Percentiles rank a stretch among this genome's conserved stretches.
These are phyloP conservation scores for Mycotypha africana DNA, from an alignment of 371 early-diverging fungal genomes.

Conservation along the genomic window DNA sequence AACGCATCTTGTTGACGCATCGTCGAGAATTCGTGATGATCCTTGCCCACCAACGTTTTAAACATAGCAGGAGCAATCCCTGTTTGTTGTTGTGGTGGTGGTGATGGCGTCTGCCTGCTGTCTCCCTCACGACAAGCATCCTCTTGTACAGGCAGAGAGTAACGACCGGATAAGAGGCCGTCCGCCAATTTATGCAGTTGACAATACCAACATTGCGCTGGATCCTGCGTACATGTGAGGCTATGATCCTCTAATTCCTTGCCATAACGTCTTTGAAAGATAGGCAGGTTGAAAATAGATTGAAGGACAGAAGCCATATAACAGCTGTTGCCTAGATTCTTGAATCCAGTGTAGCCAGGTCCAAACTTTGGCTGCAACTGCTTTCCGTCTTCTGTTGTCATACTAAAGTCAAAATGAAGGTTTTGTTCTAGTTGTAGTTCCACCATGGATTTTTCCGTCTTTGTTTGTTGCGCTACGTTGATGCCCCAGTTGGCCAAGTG, in stretches of 20 bases:
- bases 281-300: constrained; percentile 69
- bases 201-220: constrained; percentile 82
- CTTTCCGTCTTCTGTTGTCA: constrained; percentile 95
- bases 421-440: constrained; percentile 97
- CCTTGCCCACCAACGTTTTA: constrained; percentile 83
- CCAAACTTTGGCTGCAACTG: constrained; percentile 79
- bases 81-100: no score
- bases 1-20: constrained; percentile 98
- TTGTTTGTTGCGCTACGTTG: constrained; percentile 71
- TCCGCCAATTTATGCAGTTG: constrained; percentile 88
- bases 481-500: constrained; percentile 90
- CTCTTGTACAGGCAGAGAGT: constrained; percentile 46
- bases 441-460: constrained; percentile 90
- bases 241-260: constrained; percentile 59
- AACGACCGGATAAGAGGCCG: constrained; percentile 86
- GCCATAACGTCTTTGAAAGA: constrained; percentile 62
- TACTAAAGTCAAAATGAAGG: constrained; percentile 93
- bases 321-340: constrained; percentile 95
- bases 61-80: constrained; percentile 87
- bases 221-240: constrained; percentile 49
- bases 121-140: no score
- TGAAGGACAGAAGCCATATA: constrained; percentile 95
- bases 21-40: constrained; percentile 88
- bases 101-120: no score
- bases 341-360: constrained; percentile 88